These are phyloP conservation scores for Colletotrichum sp. DNA, from an alignment of 2,329 filamentous ascomycete species.

Conservation along the genomic window DNA sequence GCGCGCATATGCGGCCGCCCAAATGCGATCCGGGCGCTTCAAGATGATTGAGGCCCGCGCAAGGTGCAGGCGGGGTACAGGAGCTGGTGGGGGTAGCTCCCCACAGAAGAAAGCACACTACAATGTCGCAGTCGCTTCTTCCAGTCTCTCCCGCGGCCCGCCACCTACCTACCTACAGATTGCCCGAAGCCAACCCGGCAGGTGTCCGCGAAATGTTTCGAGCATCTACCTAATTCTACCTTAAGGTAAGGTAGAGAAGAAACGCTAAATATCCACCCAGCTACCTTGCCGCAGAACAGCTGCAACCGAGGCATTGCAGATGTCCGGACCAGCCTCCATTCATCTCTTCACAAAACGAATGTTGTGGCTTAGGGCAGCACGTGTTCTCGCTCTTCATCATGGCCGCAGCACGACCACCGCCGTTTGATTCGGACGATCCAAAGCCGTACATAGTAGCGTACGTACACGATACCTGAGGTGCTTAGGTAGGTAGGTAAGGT, in stretches of 20 bases:
- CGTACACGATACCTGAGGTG: too few species aligned
- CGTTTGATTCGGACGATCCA: background rate
- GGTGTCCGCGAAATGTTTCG: background rate
- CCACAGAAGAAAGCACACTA: background rate
- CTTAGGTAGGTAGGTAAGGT: too few species aligned
- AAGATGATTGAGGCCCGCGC: background rate
- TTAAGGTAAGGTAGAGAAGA: background rate
- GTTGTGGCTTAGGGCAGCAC: background rate
- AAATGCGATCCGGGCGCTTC: background rate
- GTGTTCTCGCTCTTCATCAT: background rate
- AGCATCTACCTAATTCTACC: background rate
- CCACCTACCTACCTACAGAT: background rate
- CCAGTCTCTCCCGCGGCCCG: background rate
- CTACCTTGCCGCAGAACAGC: background rate
- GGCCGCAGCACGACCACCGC: background rate
- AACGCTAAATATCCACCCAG: background rate
- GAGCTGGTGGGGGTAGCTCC: constrained; percentile 9
- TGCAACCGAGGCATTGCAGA: background rate
- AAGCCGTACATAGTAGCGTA: background rate
- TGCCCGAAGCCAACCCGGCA: background rate
- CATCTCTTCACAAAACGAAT: background rate
- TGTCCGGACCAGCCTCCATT: background rate
- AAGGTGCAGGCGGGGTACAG: constrained; percentile 13
- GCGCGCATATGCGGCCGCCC: background rate
- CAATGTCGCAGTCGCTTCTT: background rate